Conservation (phyloP, 73 alveolate species). For the Paraurostyla sp. region DNA sequence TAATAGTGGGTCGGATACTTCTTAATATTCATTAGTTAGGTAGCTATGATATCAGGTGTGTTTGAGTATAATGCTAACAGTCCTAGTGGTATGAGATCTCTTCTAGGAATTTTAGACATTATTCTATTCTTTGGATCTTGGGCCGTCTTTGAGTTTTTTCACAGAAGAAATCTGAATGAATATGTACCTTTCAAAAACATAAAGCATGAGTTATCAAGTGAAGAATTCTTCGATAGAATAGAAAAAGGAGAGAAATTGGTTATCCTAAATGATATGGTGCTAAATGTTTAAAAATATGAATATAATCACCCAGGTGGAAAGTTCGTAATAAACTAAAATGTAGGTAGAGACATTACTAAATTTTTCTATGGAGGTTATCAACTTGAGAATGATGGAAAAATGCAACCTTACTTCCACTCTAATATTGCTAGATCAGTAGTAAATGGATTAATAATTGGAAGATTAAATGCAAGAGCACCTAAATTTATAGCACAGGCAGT, state of each 20-base stretch:
- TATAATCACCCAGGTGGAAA: slow-evolving; percentile 68
- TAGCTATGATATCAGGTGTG: slow-evolving; percentile 50
- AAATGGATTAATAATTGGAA: slow-evolving; percentile 7
- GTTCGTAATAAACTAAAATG: background rate
- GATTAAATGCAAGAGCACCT: background rate
- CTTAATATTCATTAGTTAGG: background rate
- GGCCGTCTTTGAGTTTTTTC: background rate
- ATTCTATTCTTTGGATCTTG: background rate
- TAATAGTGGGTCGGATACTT: slow-evolving; percentile 1
- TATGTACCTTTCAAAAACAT: background rate
- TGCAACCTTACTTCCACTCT: slow-evolving; percentile 35
- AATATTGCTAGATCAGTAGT: slow-evolving; percentile 14
- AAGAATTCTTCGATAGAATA: slow-evolving; percentile 6
- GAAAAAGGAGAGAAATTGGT: slow-evolving; percentile 44
- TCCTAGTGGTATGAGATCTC: slow-evolving; percentile 6
- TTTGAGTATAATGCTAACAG: slow-evolving; percentile 6
- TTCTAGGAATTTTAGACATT: slow-evolving; percentile 18
- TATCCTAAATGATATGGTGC: slow-evolving; percentile 37
- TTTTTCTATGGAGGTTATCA: slow-evolving; percentile 51
- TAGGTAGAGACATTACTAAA: slow-evolving; percentile 52
- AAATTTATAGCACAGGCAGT: slow-evolving; percentile 10
- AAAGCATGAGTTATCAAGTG: background rate
- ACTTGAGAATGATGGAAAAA: slow-evolving; percentile 8
- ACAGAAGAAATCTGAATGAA: background rate
- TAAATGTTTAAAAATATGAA: slow-evolving; percentile 6